phyloP scores from a whole-genome alignment of 768 basidiomycete species.

The Podaxis sp. region DNA sequence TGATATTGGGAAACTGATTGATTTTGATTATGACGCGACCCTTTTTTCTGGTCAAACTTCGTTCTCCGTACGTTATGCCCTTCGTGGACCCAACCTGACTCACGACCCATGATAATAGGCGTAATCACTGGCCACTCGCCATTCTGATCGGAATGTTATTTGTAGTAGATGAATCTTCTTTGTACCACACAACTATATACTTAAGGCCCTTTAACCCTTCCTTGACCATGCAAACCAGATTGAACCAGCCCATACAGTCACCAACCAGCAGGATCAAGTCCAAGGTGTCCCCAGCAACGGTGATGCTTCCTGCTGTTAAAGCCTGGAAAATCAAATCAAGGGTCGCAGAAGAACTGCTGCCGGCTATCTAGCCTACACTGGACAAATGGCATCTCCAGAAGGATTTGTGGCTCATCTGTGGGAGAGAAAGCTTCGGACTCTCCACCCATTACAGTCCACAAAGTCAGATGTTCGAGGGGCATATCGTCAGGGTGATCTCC shows the following conservation, averaged over 20 bases:
- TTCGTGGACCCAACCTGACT: not conserved
- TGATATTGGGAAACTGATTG: not conserved
- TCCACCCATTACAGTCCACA: too few relatives aligned
- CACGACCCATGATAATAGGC: too few relatives aligned
- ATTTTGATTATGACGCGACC: not conserved
- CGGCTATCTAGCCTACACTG: not conserved
- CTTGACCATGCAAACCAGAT: not conserved
- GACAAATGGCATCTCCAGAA: not conserved
- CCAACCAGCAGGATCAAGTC: not conserved
- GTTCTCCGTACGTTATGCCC: not conserved
- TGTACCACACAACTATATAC: too few relatives aligned
- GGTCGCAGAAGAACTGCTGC: not conserved
- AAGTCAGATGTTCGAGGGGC: too few relatives aligned
- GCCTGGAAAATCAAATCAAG: not conserved
- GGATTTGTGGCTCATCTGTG: conserved; percentile 10
- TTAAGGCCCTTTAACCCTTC: not conserved
- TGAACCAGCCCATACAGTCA: not conserved
- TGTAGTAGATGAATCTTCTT: not conserved
- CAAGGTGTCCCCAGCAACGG: not conserved
- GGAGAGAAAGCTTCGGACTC: not conserved
- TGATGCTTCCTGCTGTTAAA: not conserved
- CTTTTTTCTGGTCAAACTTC: conserved; percentile 13
- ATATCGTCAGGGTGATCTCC: not conserved
- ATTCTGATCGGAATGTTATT: not conserved
- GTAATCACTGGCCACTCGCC: not conserved